These are phyloP conservation scores for Pistacia integerrima DNA, from an alignment of 345 rosid species.

Conservation along the genomic window DNA sequence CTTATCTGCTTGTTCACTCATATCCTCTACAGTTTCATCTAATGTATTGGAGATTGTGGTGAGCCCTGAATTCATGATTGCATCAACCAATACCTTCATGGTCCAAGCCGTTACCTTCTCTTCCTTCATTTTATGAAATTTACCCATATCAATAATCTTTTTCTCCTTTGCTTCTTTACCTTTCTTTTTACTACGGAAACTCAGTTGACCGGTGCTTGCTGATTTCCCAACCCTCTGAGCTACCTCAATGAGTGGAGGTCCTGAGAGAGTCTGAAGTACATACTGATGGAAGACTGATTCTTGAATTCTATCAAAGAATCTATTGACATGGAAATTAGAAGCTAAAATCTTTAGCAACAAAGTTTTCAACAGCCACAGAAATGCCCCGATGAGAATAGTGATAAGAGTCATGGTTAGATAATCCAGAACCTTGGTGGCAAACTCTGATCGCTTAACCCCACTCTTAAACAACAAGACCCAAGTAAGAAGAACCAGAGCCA, in stretches of 20 bases:
- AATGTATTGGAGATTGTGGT: slow-evolving; percentile 69
- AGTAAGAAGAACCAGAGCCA: slow-evolving; percentile 58
- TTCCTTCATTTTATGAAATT: slow-evolving; percentile 69
- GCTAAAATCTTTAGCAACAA: slow-evolving; percentile 75
- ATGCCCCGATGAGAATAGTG: slow-evolving; percentile 58
- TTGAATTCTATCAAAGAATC: slow-evolving; percentile 89
- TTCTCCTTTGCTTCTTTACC: slow-evolving; percentile 45
- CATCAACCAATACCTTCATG: slow-evolving; percentile 80
- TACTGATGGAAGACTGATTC: slow-evolving; percentile 87
- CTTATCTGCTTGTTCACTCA: slow-evolving; percentile 44
- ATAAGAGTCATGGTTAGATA: slow-evolving; percentile 65
- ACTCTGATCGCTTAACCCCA: slow-evolving; percentile 40
- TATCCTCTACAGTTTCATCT: slow-evolving; percentile 49
- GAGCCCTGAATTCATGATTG: slow-evolving; percentile 64
- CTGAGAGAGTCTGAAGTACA: slow-evolving; percentile 72
- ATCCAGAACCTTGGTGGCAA: slow-evolving; percentile 44
- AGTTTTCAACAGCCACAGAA: slow-evolving; percentile 73
- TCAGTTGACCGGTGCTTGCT: slow-evolving; percentile 50
- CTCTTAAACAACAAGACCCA: slow-evolving; percentile 66
- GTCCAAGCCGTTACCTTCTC: slow-evolving; percentile 94
- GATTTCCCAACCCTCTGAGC: slow-evolving; percentile 52
- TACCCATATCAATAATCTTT: slow-evolving; percentile 78
- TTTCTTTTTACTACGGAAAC: slow-evolving; percentile 49
- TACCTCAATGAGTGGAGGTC: slow-evolving; percentile 75
- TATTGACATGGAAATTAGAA: slow-evolving; percentile 73